A percentile compares a stretch with the other conserved stretches of the same genome.
phyloP scores from a whole-genome alignment of 2,329 filamentous ascomycete species.

The Epichloe coenophiala region DNA sequence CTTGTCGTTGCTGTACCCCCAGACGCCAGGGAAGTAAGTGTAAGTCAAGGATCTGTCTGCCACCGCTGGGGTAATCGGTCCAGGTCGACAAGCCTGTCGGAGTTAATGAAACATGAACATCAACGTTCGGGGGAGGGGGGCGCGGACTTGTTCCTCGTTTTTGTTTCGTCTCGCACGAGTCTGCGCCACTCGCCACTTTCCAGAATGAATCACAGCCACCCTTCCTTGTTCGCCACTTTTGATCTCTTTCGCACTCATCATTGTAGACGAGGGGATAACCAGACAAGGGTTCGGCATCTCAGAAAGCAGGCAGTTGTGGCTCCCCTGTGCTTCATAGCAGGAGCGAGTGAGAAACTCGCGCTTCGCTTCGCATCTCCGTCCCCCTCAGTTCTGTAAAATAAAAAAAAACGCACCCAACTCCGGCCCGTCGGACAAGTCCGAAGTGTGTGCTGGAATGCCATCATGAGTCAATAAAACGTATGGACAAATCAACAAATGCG shows the following conservation, averaged over 20 bases:
- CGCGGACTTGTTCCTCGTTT: background rate
- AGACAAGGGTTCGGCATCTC: background rate
- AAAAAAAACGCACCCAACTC: no score
- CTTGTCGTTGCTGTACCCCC: background rate
- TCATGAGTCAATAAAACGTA: background rate
- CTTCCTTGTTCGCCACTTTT: background rate
- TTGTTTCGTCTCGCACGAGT: background rate
- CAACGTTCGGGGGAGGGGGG: background rate
- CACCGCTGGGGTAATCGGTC: background rate
- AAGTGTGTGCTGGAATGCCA: background rate
- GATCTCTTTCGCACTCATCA: background rate
- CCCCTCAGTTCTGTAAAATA: background rate
- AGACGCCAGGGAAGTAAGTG: background rate
- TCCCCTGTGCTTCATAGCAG: background rate
- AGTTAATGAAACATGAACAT: slow-evolving; percentile 1
- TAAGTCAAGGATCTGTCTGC: background rate
- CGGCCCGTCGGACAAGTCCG: background rate
- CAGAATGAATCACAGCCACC: background rate
- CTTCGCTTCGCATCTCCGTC: background rate
- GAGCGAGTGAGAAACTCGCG: background rate
- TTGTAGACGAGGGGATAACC: background rate
- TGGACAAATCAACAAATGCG: background rate
- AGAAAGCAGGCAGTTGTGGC: background rate
- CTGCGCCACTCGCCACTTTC: background rate
- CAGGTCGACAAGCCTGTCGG: background rate